Conservation (phyloP, 2,329 filamentous ascomycete species). For the Alternaria tenuissima region DNA sequence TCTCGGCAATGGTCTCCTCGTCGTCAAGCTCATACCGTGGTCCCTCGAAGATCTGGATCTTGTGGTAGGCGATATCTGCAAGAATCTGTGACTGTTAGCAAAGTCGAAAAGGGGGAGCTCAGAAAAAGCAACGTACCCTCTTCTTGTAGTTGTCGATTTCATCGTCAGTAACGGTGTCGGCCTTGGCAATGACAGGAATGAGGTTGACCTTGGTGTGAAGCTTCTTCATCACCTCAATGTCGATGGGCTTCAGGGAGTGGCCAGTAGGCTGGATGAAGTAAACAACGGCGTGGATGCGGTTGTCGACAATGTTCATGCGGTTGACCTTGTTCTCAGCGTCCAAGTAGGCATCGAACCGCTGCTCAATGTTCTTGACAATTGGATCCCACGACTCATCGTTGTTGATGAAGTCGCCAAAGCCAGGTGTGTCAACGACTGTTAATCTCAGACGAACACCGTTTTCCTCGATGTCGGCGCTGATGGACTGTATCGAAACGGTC, state of each 20-base stretch:
- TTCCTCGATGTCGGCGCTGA: constrained; percentile 81
- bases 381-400: constrained; percentile 99
- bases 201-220: constrained; percentile 99
- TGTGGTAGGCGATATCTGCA: constrained; percentile 94
- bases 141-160: constrained; percentile 95
- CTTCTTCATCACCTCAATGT: constrained; percentile 99
- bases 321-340: constrained; percentile 99
- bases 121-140: constrained; percentile 71
- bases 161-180: constrained; percentile 96
- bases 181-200: constrained; percentile 98
- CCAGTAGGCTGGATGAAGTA: constrained; percentile 99
- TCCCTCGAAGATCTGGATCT: constrained; percentile 98
- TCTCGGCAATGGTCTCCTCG: constrained; percentile 99
- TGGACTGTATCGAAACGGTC: constrained; percentile 65
- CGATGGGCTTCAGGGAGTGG: constrained; percentile 96
- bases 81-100: constrained; percentile 73
- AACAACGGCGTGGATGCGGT: constrained; percentile 97
- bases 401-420: constrained; percentile 99
- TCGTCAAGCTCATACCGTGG: constrained; percentile 98
- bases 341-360: constrained; percentile 96
- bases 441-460: constrained; percentile 95
- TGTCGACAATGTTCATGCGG: constrained; percentile 99
- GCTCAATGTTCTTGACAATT: constrained; percentile 99
- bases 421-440: constrained; percentile 96
- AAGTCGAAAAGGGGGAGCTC: background rate